phyloP scores from a whole-genome alignment of 2,329 filamentous ascomycete genomes.

The Ustulina deusta region DNA sequence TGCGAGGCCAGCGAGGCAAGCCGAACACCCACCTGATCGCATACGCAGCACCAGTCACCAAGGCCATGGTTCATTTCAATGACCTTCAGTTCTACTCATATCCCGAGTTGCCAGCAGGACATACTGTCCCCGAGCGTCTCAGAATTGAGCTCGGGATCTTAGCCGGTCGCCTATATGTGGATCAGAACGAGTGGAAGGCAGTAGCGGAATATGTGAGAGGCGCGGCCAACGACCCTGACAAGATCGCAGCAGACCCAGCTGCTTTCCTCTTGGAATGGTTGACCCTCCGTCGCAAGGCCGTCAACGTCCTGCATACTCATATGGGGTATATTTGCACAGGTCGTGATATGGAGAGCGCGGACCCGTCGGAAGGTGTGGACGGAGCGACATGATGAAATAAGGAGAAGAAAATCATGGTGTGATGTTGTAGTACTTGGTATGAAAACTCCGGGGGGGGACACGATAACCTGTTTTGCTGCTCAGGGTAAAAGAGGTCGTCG shows the following conservation, averaged over 20 bases:
- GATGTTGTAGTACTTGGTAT: not conserved
- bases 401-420: not conserved
- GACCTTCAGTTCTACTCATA: conserved; percentile 64
- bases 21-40: conserved; percentile 60
- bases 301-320: conserved; percentile 69
- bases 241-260: conserved; percentile 50
- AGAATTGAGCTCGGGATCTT: conserved; percentile 70
- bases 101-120: conserved; percentile 58
- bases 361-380: not conserved
- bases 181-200: conserved; percentile 58
- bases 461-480: not conserved
- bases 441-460: not conserved
- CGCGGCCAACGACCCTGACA: conserved; percentile 5
- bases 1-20: conserved; percentile 47
- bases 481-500: not conserved
- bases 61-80: conserved; percentile 70
- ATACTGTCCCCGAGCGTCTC: conserved; percentile 64
- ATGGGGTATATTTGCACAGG: conserved; percentile 69
- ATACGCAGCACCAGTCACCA: conserved; percentile 72
- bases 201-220: conserved; percentile 16
- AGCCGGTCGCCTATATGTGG: conserved; percentile 70
- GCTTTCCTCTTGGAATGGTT: conserved; percentile 70
- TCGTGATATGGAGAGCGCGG: conserved; percentile 12
- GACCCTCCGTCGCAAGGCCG: conserved; percentile 63
- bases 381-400: not conserved